Evolutionary conservation across 2,329 filamentous ascomycete genomes (phyloP).

Genomic region (Cytospora leucostoma): DNA sequence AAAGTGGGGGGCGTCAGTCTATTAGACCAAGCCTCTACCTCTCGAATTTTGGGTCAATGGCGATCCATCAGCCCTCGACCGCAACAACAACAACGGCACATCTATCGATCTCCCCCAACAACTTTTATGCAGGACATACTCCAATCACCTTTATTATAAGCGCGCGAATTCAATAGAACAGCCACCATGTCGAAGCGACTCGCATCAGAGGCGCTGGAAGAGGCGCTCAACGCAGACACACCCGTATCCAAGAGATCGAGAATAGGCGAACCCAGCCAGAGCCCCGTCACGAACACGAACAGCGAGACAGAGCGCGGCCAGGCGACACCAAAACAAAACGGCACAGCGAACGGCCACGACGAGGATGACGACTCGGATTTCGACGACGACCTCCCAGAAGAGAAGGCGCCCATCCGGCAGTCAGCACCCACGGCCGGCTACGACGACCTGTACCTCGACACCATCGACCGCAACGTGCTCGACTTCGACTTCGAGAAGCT

Average conservation of each 20-base stretch:
- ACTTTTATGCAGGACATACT: not conserved
- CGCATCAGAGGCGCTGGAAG: constrained; percentile 62
- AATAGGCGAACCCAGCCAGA: constrained; percentile 42
- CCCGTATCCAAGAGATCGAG: constrained; percentile 62
- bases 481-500: constrained; percentile 99
- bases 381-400: constrained; percentile 43
- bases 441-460: constrained; percentile 95
- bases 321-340: constrained; percentile 30
- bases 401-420: constrained; percentile 63
- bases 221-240: constrained; percentile 55
- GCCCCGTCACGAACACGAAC: constrained; percentile 34
- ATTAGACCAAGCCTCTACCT: constrained; percentile 11
- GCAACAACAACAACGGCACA: constrained; percentile 8
- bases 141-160: not conserved
- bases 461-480: constrained; percentile 86
- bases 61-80: constrained; percentile 12
- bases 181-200: constrained; percentile 47
- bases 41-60: not conserved
- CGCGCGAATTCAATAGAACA: constrained; percentile 39
- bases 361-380: constrained; percentile 42
- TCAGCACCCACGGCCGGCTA: constrained; percentile 82
- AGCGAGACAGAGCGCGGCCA: constrained; percentile 35
- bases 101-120: not conserved
- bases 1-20: constrained; percentile 19
- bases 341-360: constrained; percentile 34